Conservation (phyloP, 139 green algal species). For the Chlorokybus atmophyticus region DNA sequence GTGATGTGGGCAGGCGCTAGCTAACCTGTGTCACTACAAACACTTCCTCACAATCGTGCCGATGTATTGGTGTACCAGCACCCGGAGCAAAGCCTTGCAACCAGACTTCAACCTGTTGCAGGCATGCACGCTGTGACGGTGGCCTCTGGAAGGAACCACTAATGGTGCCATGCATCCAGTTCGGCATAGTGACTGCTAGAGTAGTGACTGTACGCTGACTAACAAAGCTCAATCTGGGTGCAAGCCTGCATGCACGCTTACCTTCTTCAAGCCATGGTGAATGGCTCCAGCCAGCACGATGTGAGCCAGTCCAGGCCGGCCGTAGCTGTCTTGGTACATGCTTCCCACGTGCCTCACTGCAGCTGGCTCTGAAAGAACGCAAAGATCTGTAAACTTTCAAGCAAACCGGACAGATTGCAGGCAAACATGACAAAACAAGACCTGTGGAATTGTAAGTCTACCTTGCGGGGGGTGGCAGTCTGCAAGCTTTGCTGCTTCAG, state of each 20-base stretch:
- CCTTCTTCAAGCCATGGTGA: constrained; percentile 24
- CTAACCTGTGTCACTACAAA: constrained; percentile 20
- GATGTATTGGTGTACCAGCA: constrained; percentile 26
- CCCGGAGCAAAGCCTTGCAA: constrained; percentile 32
- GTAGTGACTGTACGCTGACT: no score
- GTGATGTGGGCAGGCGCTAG: constrained; percentile 9
- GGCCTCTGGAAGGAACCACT: no score
- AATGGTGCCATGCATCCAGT: no score
- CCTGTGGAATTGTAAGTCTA: background rate
- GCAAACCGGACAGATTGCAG: background rate
- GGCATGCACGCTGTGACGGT: no score
- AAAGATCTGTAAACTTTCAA: background rate
- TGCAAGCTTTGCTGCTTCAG: background rate
- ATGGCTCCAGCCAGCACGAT: constrained; percentile 12
- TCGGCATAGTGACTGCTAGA: no score
- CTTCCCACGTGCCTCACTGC: background rate
- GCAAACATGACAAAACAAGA: background rate
- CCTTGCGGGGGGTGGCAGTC: background rate
- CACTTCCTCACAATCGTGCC: constrained; percentile 32
- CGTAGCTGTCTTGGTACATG: constrained; percentile 14
- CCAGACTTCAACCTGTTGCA: constrained; percentile 34
- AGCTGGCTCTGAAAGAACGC: background rate
- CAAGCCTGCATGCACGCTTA: background rate
- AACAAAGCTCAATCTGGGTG: no score
- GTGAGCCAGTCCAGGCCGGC: constrained; percentile 12